A percentile compares a stretch with the other conserved stretches of the same genome.
These are phyloP conservation scores for Nakataea oryzae DNA, from an alignment of 2,329 filamentous ascomycete species.

Conservation along the genomic window DNA sequence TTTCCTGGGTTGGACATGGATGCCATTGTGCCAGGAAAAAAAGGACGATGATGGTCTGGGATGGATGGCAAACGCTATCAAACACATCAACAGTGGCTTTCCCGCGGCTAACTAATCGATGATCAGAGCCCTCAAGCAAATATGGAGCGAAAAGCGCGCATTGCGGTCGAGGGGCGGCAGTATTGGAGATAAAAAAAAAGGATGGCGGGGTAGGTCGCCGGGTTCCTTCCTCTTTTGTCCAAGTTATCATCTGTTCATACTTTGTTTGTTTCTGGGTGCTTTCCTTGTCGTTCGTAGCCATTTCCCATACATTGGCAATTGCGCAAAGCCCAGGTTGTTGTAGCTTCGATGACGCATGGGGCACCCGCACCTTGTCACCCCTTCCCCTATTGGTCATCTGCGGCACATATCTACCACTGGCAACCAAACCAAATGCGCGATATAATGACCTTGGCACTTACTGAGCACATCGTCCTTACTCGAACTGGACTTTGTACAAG, in stretches of 20 bases:
- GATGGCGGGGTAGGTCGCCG: too few relatives aligned
- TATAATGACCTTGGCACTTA: not conserved
- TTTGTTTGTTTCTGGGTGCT: too few relatives aligned
- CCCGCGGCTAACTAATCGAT: too few relatives aligned
- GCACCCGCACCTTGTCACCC: not conserved
- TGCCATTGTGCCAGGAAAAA: not conserved
- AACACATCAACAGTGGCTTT: too few relatives aligned
- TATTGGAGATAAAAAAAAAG: too few relatives aligned
- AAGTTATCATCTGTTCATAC: too few relatives aligned
- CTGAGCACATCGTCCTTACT: not conserved
- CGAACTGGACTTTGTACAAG: not conserved
- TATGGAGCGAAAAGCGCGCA: too few relatives aligned
- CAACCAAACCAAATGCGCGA: not conserved
- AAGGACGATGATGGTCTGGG: not conserved
- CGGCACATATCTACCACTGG: not conserved
- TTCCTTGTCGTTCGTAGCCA: too few relatives aligned
- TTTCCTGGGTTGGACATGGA: slow-evolving; percentile 22
- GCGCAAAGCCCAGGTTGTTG: not conserved
- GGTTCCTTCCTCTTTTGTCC: too few relatives aligned
- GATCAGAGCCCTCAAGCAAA: too few relatives aligned
- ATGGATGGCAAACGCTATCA: not conserved
- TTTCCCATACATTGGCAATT: too few relatives aligned
- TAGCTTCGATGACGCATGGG: not conserved
- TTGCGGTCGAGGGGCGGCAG: too few relatives aligned
- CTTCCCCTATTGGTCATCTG: not conserved